phyloP scores from a whole-genome alignment of 2,329 filamentous ascomycete species.

The Alternaria gansuensis region DNA sequence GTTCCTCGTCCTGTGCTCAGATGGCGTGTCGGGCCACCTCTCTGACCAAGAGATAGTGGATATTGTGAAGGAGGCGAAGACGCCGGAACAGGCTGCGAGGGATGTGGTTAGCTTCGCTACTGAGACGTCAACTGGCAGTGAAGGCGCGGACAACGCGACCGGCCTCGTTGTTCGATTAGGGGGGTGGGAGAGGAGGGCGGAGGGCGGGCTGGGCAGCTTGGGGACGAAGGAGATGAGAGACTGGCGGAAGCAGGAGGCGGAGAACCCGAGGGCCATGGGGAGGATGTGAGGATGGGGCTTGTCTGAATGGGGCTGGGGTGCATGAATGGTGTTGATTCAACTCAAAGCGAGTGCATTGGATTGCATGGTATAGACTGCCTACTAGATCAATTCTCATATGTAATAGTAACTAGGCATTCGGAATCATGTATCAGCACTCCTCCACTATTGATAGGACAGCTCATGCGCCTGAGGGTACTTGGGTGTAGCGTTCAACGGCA shows the following conservation, averaged over 20 bases:
- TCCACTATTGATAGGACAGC: too few species aligned
- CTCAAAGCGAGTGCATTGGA: background rate
- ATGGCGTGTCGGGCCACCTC: conserved; percentile 86
- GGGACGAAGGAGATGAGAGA: conserved; percentile 93
- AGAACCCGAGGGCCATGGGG: conserved; percentile 78
- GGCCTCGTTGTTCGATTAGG: conserved; percentile 69
- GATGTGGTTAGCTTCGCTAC: conserved; percentile 87
- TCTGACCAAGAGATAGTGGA: conserved; percentile 96
- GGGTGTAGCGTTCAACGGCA: background rate
- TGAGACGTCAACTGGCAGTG: conserved; percentile 70
- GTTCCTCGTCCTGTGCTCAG: conserved; percentile 87
- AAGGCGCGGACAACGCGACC: conserved; percentile 68
- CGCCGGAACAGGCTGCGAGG: conserved; percentile 83
- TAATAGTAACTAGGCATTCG: too few species aligned
- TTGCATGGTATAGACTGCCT: background rate
- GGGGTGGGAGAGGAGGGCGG: conserved; percentile 73
- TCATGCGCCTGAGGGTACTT: background rate
- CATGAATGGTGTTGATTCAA: background rate
- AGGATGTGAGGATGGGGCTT: conserved; percentile 58
- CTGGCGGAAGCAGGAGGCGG: conserved; percentile 79
- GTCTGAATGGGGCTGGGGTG: conserved; percentile 1
- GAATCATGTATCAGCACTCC: too few species aligned
- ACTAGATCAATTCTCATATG: background rate
- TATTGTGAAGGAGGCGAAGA: conserved; percentile 90
- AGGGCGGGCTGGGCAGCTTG: conserved; percentile 87